A percentile compares a stretch with the other conserved stretches of the same genome.
Conservation (phyloP, 1,284 basidiomycete species). For the Salmacisia buchloeana region DNA sequence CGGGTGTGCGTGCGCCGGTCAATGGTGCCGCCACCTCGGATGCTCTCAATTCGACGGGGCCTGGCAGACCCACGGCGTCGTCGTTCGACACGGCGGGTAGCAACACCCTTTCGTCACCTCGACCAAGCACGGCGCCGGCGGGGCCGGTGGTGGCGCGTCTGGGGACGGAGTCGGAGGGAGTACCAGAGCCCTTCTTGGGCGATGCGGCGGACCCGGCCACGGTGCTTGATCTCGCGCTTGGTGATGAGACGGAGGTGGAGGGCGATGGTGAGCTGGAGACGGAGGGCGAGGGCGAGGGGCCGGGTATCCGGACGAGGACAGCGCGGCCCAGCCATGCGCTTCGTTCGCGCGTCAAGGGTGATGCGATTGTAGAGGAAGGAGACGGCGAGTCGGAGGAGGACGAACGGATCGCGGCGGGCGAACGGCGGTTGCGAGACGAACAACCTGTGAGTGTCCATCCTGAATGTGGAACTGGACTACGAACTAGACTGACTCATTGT, state of each 20-base stretch:
- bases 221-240: background rate
- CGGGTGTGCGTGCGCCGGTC: background rate
- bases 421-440: conserved; percentile 7
- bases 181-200: background rate
- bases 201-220: background rate
- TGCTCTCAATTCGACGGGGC: background rate
- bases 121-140: background rate
- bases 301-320: background rate
- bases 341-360: background rate
- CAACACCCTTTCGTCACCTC: background rate
- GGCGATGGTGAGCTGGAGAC: background rate
- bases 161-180: background rate
- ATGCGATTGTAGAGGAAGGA: background rate
- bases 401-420: background rate
- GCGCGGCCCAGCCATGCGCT: background rate
- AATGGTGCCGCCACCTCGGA: background rate
- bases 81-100: background rate
- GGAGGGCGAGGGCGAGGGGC: no score
- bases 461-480: background rate
- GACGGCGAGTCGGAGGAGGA: background rate
- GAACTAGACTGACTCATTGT: background rate
- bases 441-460: conserved; percentile 14
- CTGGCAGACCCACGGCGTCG: background rate
- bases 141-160: background rate
- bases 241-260: conserved; percentile 1